Base-by-base conservation (phyloP, 179 eudicot genomes). In the Heliamphora pulchella region DNA sequence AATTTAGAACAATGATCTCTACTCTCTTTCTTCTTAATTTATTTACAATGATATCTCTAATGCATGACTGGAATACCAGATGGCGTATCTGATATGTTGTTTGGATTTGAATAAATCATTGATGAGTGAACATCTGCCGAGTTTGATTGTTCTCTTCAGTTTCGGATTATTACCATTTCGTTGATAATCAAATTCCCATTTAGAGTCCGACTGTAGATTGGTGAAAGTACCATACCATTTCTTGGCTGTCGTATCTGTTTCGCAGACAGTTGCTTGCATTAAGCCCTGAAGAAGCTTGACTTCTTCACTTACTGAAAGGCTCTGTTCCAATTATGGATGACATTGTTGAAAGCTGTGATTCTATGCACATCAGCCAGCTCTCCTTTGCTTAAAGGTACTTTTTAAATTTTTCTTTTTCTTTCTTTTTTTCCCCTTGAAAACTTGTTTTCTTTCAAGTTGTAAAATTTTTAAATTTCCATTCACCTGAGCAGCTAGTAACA, bases 141-240 rank as follows among this genome's bases (percentile, higher is more conserved):
- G 11, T 58, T 62, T 76, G 79, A 63, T 62, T 76, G 57, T 76
- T 61, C 79, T 62, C 79, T 76, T 47, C 18, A 9, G n/a, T 61
- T 43, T 44, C 18, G n/a, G 46, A 75, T 5, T 14, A 14, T 43
- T 41, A 39, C 61, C 61, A 63, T 77, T 63, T 63, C 39, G 17
- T 6, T 46, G 71, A 63, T 65, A 11, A 53, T 10, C 76, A 61
- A 22, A 64, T 20, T 64, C 41, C 43, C 68, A 22, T 41, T 20
- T 22, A 64, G 22, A 59, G 1, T 59, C 20, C 64, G 3, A n/a
- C 64, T 61, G 58, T 54, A 54, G 58, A 54, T 13, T 54, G 58
- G 13, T 54, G 58, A 48, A 3, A 31, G 31, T 31, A 31, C 31
- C 31, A 31, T 31, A 31, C 31, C 31, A 31, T 31, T 31, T 31